Conservation (phyloP, 768 basidiomycete species). For the Leccinum variicolor region DNA sequence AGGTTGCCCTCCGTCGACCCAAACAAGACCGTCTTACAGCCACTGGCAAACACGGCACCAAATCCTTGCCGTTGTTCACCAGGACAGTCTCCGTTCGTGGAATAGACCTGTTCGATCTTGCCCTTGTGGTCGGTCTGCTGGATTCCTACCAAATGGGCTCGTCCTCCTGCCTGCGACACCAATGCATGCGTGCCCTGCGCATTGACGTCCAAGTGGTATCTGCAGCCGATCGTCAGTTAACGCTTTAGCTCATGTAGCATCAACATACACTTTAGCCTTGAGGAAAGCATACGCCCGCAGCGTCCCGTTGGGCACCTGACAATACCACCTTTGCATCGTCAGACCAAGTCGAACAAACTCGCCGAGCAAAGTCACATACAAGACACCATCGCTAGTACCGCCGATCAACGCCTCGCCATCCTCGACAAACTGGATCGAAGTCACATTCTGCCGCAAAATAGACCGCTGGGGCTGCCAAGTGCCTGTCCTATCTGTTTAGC, state of each 20-base stretch:
- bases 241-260: neutral
- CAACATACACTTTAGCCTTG: conserved; percentile 53
- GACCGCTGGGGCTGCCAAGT: conserved; percentile 64
- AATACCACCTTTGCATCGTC: conserved; percentile 53
- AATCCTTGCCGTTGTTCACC: conserved; percentile 34
- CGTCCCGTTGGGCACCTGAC: conserved; percentile 64
- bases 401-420: conserved; percentile 63
- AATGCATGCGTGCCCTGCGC: conserved; percentile 48
- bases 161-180: conserved; percentile 49
- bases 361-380: conserved; percentile 40
- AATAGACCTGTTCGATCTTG: conserved; percentile 51
- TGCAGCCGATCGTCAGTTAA: conserved; percentile 25
- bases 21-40: conserved; percentile 54
- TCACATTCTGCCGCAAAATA: conserved; percentile 62
- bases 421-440: conserved; percentile 59
- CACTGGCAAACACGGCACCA: conserved; percentile 52
- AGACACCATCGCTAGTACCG: conserved; percentile 65
- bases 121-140: conserved; percentile 48
- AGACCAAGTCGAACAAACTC: conserved; percentile 1
- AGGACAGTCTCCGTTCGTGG: conserved; percentile 33
- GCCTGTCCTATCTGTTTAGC: conserved; percentile 34
- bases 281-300: conserved; percentile 59
- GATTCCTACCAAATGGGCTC: conserved; percentile 50
- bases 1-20: conserved; percentile 53
- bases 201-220: conserved; percentile 53